Conservation (phyloP, 805 yeast species). For the Teunomyces atbi region DNA sequence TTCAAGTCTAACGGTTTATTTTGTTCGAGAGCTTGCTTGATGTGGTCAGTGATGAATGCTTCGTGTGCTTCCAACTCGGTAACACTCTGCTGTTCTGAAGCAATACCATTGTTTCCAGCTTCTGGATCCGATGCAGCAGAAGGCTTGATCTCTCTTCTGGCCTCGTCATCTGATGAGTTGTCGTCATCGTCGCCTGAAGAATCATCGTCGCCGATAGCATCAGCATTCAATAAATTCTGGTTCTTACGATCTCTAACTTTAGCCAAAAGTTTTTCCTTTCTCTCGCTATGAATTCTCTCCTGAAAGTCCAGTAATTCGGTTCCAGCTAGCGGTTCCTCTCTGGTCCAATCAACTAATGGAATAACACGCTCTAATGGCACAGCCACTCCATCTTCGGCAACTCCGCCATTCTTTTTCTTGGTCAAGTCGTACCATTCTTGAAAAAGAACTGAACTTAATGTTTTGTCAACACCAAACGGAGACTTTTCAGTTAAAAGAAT, state of each 20-base stretch:
- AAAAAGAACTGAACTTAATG: conserved; percentile 51
- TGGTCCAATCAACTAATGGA: conserved; percentile 36
- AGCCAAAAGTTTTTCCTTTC: conserved; percentile 42
- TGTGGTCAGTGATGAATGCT: conserved; percentile 38
- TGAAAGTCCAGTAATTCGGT: conserved; percentile 50
- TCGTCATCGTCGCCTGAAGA: conserved; percentile 30
- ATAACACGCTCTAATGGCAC: conserved; percentile 50
- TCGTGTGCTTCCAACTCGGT: conserved; percentile 41
- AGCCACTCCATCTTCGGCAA: conserved; percentile 59
- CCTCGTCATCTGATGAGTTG: conserved; percentile 12
- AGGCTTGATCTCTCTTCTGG: not conserved
- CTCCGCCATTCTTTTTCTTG: conserved; percentile 30
- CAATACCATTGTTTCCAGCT: conserved; percentile 4
- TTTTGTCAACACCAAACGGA: conserved; percentile 31
- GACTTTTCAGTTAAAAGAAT: conserved; percentile 73
- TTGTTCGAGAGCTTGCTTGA: conserved; percentile 37
- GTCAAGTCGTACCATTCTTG: conserved; percentile 52
- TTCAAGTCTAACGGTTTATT: conserved; percentile 55
- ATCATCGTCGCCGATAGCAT: conserved; percentile 31
- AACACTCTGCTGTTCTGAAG: conserved; percentile 8
- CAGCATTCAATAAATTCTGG: conserved; percentile 38
- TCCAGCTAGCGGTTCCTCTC: conserved; percentile 52
- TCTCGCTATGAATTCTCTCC: conserved; percentile 43
- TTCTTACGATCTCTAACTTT: conserved; percentile 41
- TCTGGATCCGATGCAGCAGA: conserved; percentile 1